phyloP scores from a whole-genome alignment of 768 basidiomycete species.

The Fistulinella prunicolor region DNA sequence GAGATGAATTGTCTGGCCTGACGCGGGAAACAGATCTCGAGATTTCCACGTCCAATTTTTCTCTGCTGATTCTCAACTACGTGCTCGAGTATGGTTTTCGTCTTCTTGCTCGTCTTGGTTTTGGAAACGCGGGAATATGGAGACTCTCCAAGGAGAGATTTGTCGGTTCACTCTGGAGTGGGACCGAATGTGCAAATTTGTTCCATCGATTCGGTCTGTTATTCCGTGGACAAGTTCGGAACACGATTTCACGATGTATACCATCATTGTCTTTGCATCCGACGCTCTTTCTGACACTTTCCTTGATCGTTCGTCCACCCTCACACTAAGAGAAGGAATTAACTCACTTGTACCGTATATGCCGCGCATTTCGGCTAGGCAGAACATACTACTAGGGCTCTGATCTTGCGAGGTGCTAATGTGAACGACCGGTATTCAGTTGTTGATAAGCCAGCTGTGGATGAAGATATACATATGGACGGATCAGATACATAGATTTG shows the following conservation, averaged over 20 bases:
- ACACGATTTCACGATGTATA: conserved; percentile 4
- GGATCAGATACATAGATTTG: no score
- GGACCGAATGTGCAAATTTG: neutral
- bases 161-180: neutral
- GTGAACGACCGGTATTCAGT: neutral
- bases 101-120: conserved; percentile 5
- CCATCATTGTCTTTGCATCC: conserved; percentile 4
- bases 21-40: neutral
- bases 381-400: neutral
- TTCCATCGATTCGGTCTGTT: no score
- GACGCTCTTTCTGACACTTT: neutral
- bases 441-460: neutral
- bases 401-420: neutral
- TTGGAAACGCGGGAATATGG: neutral
- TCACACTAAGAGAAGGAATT: neutral
- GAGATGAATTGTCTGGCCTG: neutral
- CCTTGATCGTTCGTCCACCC: neutral
- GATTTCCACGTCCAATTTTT: neutral
- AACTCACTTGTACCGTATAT: conserved; percentile 12
- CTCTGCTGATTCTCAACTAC: conserved; percentile 6
- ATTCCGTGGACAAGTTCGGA: conserved; percentile 3
- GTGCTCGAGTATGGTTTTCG: conserved; percentile 7
- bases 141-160: neutral
- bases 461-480: no score
- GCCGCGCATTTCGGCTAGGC: neutral